Conservation (phyloP, 2,329 filamentous ascomycete species). For the Calonectria pseudoturangicola region DNA sequence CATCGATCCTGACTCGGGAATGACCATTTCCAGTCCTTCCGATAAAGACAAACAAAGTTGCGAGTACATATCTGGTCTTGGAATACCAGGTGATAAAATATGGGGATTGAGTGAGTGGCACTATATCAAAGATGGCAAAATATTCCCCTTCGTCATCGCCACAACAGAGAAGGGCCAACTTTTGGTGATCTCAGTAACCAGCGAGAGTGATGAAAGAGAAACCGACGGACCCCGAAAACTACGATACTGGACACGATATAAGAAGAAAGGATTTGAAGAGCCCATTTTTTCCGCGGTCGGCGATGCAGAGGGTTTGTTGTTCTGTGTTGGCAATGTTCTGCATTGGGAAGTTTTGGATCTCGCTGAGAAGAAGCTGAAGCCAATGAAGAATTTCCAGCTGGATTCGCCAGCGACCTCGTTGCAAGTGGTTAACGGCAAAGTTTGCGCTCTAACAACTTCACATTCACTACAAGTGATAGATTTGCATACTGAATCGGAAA, state of each 20-base stretch:
- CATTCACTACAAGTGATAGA: slow-evolving; percentile 76
- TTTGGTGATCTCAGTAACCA: slow-evolving; percentile 72
- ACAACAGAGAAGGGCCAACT: slow-evolving; percentile 73
- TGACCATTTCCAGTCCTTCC: slow-evolving; percentile 68
- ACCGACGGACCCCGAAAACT: slow-evolving; percentile 55
- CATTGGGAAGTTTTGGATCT: slow-evolving; percentile 74
- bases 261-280: slow-evolving; percentile 64
- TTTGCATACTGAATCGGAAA: slow-evolving; percentile 62
- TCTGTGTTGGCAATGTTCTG: slow-evolving; percentile 72
- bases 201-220: slow-evolving; percentile 39
- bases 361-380: slow-evolving; percentile 69
- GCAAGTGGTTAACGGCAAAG: slow-evolving; percentile 66
- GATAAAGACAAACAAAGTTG: slow-evolving; percentile 64
- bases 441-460: slow-evolving; percentile 70
- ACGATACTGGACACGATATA: slow-evolving; percentile 73
- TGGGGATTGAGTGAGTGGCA: slow-evolving; percentile 79
- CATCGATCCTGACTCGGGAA: slow-evolving; percentile 73
- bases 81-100: slow-evolving; percentile 74
- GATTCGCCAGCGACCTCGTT: slow-evolving; percentile 72
- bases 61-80: slow-evolving; percentile 74
- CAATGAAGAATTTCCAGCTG: slow-evolving; percentile 67
- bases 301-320: slow-evolving; percentile 73
- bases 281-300: slow-evolving; percentile 75
- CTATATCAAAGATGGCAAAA: slow-evolving; percentile 73
- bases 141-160: slow-evolving; percentile 78